Evolutionary conservation across 768 basidiomycete genomes (phyloP), one percentile per base, ranked within the genome.

Genomic region (Termitomyces sp.): DNA sequence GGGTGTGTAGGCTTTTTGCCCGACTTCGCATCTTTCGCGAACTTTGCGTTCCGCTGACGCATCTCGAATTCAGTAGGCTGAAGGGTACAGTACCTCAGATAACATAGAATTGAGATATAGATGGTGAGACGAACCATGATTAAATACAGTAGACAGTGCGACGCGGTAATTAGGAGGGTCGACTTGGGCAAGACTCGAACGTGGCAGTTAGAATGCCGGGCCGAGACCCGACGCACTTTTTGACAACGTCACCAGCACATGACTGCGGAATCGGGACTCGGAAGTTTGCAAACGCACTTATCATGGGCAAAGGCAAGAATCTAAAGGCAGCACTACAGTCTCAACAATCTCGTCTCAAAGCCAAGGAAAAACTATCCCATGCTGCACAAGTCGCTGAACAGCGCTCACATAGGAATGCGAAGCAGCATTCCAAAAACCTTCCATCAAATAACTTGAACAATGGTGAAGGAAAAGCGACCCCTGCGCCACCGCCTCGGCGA

Each of bases 61-160:
- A 92, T 80, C 67, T 93, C 91, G 70, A 89, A 91, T 77, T 89
- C 83, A 56, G 87, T 90, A 55, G 90, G 89, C 89, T 91, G 39
- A 9, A 3, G 27, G 48, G 5, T 20, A 20, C n/a, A 1, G 39
- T 42, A 20, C 39, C n/a, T 54, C 12, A 54, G 18, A 41, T 15
- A 24, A 6, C 6, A 13, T 13, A 53, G 20, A 15, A 3, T 13
- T n/a, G n/a, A 30, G 37, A 12, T 53, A 22, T 53, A 22, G 1
- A n/a, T 1, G 18, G 41, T 15, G 6, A 13, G 9, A 31, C 30
- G 12, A 6, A 54, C 53, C 53, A 54, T 54, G n/a, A 30, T 42
- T 9, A 6, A 13, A 41, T 42, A 13, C 13, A 20, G 18, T 24
- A 31, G 18, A n/a, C n/a, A 24, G 52, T 41, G 12, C 37, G 27